Conservation (phyloP, 306 rosid species). For the Cucurbita moschata region DNA sequence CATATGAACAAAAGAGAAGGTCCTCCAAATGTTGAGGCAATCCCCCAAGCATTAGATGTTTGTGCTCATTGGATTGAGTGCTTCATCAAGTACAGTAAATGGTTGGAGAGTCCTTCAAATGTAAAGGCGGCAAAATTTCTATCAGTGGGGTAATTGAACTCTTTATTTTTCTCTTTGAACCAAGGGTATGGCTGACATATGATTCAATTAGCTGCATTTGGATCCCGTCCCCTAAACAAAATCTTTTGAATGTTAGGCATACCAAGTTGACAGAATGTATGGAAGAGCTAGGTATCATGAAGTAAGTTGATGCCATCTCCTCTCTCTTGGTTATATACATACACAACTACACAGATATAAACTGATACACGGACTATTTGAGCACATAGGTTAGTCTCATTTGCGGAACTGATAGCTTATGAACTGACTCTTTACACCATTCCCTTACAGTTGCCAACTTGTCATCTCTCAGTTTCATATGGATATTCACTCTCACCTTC, state of each 20-base stretch:
- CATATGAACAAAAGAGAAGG: constrained; percentile 56
- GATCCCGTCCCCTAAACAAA: neutral
- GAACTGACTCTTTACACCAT: neutral
- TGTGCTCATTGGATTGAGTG: constrained; percentile 94
- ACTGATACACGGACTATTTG: neutral
- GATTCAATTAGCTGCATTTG: constrained; percentile 10
- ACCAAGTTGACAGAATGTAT: constrained; percentile 57
- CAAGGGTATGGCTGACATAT: neutral
- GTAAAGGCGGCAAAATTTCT: constrained; percentile 85
- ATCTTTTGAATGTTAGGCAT: constrained; percentile 42
- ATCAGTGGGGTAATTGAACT: constrained; percentile 68
- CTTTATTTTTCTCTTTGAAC: neutral
- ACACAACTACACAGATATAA: neutral
- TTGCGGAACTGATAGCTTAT: neutral
- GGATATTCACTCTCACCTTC: neutral
- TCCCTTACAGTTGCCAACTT: neutral
- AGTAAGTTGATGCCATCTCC: constrained; percentile 33
- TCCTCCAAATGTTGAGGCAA: constrained; percentile 73
- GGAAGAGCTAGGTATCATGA: constrained; percentile 60
- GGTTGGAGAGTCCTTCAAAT: constrained; percentile 83
- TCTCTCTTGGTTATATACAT: neutral
- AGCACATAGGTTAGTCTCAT: neutral
- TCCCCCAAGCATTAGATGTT: constrained; percentile 56
- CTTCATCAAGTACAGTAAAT: constrained; percentile 81
- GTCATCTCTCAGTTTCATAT: neutral